Evolutionary conservation across 2,329 filamentous ascomycete genomes (phyloP), one percentile per base, ranked within the genome.

Genomic region (Penicillium sp.): DNA sequence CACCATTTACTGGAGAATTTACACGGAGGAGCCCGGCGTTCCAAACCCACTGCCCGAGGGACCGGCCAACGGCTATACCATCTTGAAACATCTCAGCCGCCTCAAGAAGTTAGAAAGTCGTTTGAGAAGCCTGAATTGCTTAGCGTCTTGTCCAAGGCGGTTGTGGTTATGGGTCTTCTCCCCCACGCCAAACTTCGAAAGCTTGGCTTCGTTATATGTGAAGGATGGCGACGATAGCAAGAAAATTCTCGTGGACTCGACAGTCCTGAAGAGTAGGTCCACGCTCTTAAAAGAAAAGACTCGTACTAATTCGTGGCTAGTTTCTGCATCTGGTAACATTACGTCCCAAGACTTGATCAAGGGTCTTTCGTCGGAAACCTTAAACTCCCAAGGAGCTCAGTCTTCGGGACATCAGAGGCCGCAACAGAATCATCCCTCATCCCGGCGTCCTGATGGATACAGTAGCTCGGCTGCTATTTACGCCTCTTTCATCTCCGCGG

Each of bases 1-100:
- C 44, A 62, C 54, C 25, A 61, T 68, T 16, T 60, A 67, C 38
- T 68, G 65, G 64, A 65, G 63, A 47, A 60, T 66, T 39, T 66
- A 65, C 45, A 64, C 60, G 14, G 63, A 65, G 42, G 62, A 64
- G 39, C 49, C 50, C 30, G 52, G 46, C 41, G 56, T 54, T 37
- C 39, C 55, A 18, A 60, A 50, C 39, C 44, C 53, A 32, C 44
- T 59, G 11, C 50, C 50, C 14, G 62, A 63, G 12, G 48, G 51
- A n/a, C 57, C 57, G 18, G 49, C 54, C 25, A 66, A 62, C 50
- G 60, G 61, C 33, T 62, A 56, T 38, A 59, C 57, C 2, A 61
- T 65, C 31, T 48, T 65, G 14, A 62, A 55, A 30, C 60, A 64
- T 52, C 52, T 62, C 17, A 62, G 62, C 46, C 62, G 64, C 37